A percentile compares a stretch with the other conserved stretches of the same genome.
Conservation (phyloP, 805 yeast genomes). For the Metschnikowia matae region DNA sequence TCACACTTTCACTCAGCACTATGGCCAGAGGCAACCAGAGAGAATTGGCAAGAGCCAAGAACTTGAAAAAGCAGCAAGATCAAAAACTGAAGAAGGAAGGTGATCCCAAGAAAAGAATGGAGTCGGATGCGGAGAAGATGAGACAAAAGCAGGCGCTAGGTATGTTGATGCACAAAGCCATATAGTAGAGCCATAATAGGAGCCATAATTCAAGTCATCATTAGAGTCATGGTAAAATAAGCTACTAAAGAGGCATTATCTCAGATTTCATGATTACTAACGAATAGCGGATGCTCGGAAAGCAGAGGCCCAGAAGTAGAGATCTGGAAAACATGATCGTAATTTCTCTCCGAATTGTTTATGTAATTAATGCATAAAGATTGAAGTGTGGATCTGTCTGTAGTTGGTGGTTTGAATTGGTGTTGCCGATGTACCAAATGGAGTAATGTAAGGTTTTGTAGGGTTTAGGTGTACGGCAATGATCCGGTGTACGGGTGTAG, state of each 20-base stretch:
- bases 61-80: conserved; percentile 72
- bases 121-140: conserved; percentile 84
- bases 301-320: conserved; percentile 23
- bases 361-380: not conserved
- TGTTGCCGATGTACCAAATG: not conserved
- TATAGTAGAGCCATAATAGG: too few relatives aligned
- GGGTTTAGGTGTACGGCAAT: not conserved
- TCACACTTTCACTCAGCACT: not conserved
- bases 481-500: not conserved
- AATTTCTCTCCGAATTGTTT: too few relatives aligned
- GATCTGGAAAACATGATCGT: not conserved
- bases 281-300: conserved; percentile 48
- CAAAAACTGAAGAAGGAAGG: conserved; percentile 69
- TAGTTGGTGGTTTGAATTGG: not conserved
- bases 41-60: conserved; percentile 88
- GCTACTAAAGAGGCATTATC: too few relatives aligned
- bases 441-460: not conserved
- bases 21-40: conserved; percentile 97
- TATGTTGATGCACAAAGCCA: conserved; percentile 29
- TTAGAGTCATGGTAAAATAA: too few relatives aligned
- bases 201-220: too few relatives aligned
- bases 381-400: not conserved
- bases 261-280: not conserved
- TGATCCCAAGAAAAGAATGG: conserved; percentile 81
- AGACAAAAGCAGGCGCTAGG: conserved; percentile 86